Evolutionary conservation across 164 flowering plant species (phyloP), one percentile per base, ranked within the genome.

Genomic region (Sextonia rubra): DNA sequence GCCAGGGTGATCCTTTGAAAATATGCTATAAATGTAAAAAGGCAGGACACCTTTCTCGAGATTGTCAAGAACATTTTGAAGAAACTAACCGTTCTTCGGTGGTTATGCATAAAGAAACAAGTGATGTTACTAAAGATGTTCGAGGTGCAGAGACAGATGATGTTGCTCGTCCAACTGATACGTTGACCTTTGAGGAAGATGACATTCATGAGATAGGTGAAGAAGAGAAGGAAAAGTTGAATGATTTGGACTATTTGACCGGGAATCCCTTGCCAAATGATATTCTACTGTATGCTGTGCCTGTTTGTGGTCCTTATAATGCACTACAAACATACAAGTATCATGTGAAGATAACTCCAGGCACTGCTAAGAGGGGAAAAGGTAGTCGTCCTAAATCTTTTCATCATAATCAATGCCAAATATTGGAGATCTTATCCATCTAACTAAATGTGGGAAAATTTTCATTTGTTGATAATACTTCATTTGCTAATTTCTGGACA

Each of bases 1-100:
- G 81, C 24, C 65, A 75, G 4, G 86, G 82, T 69, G 95, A 88
- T 79, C 87, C 87, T 70, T 77, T 80, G 24, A 94, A 91, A 80
- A 79, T 91, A 76, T 94, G 99, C 80, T 94, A 94, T 75, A 92
- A 85, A 75, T 94, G 97, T 79, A 94, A 94, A 77, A 94, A 85
- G 80, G 79, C 71, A 8, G 99, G 99, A 63, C 99, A 94, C 73
- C 79, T 90, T 26, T 83, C 99, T 69, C 88, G 91, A 8, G 97
- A 92, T 79, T 94, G 99, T 76, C 88, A 60, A 77, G 97, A 89
- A 76, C 83, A 92, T 71, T 76, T 79, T 6, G 86, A 82, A 68
- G 89, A 69, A 30, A 15, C 66, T 48, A 70, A 69, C 61, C 52
- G 49, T 23, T 2, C 52, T 32, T 58, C 55, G 73, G 69, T 30